Evolutionary conservation across 345 rosid genomes (phyloP).

Genomic region (Hirschfeldia incana): DNA sequence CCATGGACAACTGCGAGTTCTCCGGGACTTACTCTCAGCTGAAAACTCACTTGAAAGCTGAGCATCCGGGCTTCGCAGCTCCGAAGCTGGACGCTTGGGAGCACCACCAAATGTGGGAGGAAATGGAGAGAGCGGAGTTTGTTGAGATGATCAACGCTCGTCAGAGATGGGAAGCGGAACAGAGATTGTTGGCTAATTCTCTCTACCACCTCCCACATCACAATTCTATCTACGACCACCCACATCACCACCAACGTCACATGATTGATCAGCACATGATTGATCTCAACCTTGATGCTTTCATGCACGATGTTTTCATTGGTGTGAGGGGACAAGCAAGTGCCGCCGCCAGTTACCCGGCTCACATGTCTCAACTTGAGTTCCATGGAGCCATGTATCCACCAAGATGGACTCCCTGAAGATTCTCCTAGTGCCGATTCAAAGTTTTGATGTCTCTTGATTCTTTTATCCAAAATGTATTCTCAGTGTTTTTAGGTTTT

Average conservation of each 20-base stretch:
- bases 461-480: constrained; percentile 19
- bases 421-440: constrained; percentile 7
- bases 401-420: constrained; percentile 33
- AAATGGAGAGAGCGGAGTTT: constrained; percentile 46
- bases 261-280: constrained; percentile 11
- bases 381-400: constrained; percentile 23
- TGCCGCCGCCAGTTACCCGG: not conserved
- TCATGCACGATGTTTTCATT: constrained; percentile 17
- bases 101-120: constrained; percentile 46
- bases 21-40: constrained; percentile 54
- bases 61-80: constrained; percentile 51
- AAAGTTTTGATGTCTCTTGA: constrained; percentile 38
- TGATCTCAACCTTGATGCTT: constrained; percentile 37
- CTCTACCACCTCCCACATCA: constrained; percentile 25
- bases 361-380: constrained; percentile 9
- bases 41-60: constrained; percentile 59
- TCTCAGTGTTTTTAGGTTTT: constrained; percentile 12
- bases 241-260: constrained; percentile 3
- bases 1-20: constrained; percentile 50
- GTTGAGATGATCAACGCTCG: constrained; percentile 42
- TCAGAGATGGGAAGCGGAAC: constrained; percentile 37
- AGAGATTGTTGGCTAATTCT: not conserved
- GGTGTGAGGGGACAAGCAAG: constrained; percentile 6
- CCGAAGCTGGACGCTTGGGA: constrained; percentile 49
- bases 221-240: constrained; percentile 14